Base-by-base conservation (phyloP, 2,329 filamentous ascomycete species). In the Ophiostoma novo-ulmi region DNA sequence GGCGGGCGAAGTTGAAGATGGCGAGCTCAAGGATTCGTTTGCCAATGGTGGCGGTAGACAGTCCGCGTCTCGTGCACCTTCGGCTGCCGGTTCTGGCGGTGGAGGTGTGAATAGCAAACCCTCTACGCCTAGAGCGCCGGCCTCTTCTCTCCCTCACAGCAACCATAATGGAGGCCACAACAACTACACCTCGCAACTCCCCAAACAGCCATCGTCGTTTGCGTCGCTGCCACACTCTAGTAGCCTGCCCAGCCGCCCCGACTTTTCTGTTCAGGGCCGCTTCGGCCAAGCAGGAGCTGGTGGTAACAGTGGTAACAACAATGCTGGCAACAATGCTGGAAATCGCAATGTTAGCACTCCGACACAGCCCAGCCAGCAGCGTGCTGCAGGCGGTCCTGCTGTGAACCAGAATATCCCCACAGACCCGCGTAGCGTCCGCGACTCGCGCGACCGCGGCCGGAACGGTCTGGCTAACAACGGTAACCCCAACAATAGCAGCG, bases 1-100 rank as follows among this genome's bases (percentile, higher is more conserved):
- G 1, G 61, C 35, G 7, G 79, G 78, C 1, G 88, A 89, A 72
- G 86, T 87, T 69, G 90, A 93, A 77, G 90, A 93, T 76, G 90
- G 90, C 26, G 90, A 93, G 77, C 89, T 92, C 35, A 86, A 88
- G 73, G 90, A 92, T 73, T 71, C 26, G 36, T 11, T 2, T 17
- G 44, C 48, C 72, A 67, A 38, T 71, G 65, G 80, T 68, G 76
- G 78, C 14, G 68, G 65, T 0, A 48, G 52, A 8, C 58, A 64
- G 3, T 31, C 70, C 20, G 20, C 55, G 2, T 67, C 61, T 14
- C 64, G 36, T 7, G 44, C 65, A 1, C 35, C 36, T 44, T 36
- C 26, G 63, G 76, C 22, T 22, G n/a, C 41, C 26, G 65, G 20
- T 31, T 39, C 31, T 17, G 22, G 10, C 8, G 7, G 11, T 17